These are phyloP conservation scores for Tolypocladium ovalisporum DNA, from an alignment of 2,329 filamentous ascomycete species.

Conservation along the genomic window DNA sequence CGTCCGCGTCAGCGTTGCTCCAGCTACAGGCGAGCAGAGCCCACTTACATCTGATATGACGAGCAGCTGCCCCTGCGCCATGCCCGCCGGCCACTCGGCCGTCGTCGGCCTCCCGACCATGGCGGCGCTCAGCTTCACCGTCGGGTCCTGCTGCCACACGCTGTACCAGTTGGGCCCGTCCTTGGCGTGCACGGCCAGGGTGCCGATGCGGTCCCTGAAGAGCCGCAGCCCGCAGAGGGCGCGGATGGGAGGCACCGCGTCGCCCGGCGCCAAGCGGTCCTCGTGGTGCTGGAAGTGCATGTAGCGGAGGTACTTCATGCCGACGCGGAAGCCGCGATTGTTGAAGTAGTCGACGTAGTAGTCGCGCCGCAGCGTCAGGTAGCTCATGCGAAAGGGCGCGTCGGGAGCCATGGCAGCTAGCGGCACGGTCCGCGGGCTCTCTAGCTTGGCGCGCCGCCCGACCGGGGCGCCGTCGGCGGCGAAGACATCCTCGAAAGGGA, in stretches of 20 bases:
- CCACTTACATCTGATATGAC: constrained; percentile 2
- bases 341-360: not conserved
- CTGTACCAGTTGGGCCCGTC: constrained; percentile 3
- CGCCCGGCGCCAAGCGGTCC: not conserved
- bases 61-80: not conserved
- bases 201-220: constrained; percentile 3
- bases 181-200: constrained; percentile 3
- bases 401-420: not conserved
- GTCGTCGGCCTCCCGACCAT: not conserved
- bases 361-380: constrained; percentile 3
- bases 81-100: constrained; percentile 1
- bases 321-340: not conserved
- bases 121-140: not conserved
- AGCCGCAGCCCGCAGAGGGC: constrained; percentile 1
- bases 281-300: constrained; percentile 2
- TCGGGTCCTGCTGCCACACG: constrained; percentile 4
- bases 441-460: not conserved
- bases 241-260: not conserved
- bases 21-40: not conserved
- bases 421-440: constrained; percentile 1
- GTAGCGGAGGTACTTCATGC: constrained; percentile 4
- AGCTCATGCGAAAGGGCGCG: constrained; percentile 3
- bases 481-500: constrained; percentile 4
- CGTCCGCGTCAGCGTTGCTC: not conserved
- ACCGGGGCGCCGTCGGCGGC: not conserved